Evolutionary conservation across 2,329 filamentous ascomycete genomes (phyloP).

Genomic region (Thermoascus crustaceus): DNA sequence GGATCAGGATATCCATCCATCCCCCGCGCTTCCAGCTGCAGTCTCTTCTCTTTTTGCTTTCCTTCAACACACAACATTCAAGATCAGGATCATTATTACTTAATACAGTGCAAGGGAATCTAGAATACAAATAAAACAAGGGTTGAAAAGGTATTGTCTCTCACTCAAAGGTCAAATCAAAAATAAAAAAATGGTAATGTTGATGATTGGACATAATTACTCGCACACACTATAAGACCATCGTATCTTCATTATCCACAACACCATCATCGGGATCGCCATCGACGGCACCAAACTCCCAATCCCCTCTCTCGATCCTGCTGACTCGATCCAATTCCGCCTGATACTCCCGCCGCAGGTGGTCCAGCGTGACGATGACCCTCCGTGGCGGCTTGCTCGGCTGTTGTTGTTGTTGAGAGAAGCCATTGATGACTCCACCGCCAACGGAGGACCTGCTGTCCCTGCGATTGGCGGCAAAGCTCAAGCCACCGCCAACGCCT

Average conservation of each 20-base stretch:
- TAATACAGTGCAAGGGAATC: too few relatives aligned
- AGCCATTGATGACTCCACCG: conserved; percentile 8
- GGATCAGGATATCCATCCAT: too few relatives aligned
- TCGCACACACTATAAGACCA: conserved; percentile 18
- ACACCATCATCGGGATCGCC: conserved; percentile 14
- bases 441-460: conserved; percentile 15
- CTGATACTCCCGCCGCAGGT: conserved; percentile 83
- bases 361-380: conserved; percentile 74
- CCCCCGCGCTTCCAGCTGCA: too few relatives aligned
- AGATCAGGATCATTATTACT: too few relatives aligned
- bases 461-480: conserved; percentile 12
- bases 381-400: conserved; percentile 46
- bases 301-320: conserved; percentile 81
- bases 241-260: conserved; percentile 31
- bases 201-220: not conserved
- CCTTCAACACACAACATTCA: too few relatives aligned
- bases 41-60: too few relatives aligned
- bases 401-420: conserved; percentile 7
- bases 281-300: conserved; percentile 55
- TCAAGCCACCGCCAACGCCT: conserved; percentile 15
- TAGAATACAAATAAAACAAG: too few relatives aligned
- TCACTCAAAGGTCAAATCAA: too few relatives aligned
- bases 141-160: too few relatives aligned
- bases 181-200: too few relatives aligned
- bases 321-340: conserved; percentile 80